phyloP scores from a whole-genome alignment of 805 yeast species.

The Schizosaccharomyces lindneri region DNA sequence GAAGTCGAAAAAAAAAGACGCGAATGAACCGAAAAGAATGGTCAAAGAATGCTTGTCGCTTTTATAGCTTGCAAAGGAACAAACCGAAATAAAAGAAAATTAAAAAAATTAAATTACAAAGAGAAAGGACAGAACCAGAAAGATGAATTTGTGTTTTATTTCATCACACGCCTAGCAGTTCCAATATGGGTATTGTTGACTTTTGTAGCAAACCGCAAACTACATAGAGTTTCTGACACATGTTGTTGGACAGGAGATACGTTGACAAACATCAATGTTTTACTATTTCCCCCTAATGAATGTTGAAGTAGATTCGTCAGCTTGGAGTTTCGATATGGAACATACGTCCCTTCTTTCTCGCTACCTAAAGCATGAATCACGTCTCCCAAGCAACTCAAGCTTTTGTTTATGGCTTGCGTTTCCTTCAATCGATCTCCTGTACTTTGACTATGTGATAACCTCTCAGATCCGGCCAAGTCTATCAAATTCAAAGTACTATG shows the following conservation, averaged over 20 bases:
- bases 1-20: too few species aligned
- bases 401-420: slow-evolving; percentile 71
- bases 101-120: neutral
- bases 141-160: neutral
- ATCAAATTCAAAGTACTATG: slow-evolving; percentile 52
- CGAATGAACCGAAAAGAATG: too few species aligned
- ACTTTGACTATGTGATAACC: slow-evolving; percentile 49
- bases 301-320: slow-evolving; percentile 64
- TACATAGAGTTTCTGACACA: slow-evolving; percentile 55
- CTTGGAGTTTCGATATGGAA: slow-evolving; percentile 47
- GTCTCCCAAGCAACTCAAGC: slow-evolving; percentile 70
- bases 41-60: too few species aligned
- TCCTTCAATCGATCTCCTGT: slow-evolving; percentile 62
- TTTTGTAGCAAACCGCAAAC: slow-evolving; percentile 66
- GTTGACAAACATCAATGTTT: slow-evolving; percentile 82
- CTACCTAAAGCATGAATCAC: slow-evolving; percentile 50
- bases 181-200: slow-evolving; percentile 13
- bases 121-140: neutral
- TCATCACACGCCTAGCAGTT: slow-evolving; percentile 5
- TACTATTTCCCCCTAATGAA: slow-evolving; percentile 64
- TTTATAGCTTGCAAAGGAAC: neutral
- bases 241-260: slow-evolving; percentile 42
- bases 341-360: slow-evolving; percentile 18
- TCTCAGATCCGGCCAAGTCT: slow-evolving; percentile 87
- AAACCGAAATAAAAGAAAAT: neutral